phyloP scores from a whole-genome alignment of 2,329 filamentous ascomycete genomes.

The Ramularia collo-cygni region DNA sequence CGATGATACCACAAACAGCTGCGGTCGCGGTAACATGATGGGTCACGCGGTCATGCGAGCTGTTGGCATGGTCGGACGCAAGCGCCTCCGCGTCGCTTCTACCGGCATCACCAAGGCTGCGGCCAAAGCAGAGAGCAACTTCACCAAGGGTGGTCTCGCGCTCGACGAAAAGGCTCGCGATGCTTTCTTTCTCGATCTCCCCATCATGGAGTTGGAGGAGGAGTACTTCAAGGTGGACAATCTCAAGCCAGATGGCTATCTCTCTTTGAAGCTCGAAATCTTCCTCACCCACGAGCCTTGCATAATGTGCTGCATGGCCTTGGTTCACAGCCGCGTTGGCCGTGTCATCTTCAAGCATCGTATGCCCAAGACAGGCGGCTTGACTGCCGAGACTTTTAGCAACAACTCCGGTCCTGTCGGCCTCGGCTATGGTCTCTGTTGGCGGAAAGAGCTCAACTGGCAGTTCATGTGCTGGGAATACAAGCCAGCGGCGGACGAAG shows the following conservation, averaged over 20 bases:
- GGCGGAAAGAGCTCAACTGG: constrained; percentile 74
- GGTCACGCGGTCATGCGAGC: constrained; percentile 71
- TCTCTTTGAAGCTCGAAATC: constrained; percentile 88
- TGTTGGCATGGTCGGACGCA: constrained; percentile 71
- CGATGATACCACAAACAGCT: constrained; percentile 12
- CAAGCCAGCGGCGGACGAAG: constrained; percentile 18
- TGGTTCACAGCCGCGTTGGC: constrained; percentile 87
- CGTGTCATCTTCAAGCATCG: constrained; percentile 72
- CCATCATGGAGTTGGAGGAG: constrained; percentile 61
- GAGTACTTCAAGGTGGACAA: constrained; percentile 58
- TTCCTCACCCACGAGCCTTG: constrained; percentile 96
- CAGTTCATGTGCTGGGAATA: constrained; percentile 75
- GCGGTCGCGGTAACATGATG: constrained; percentile 61
- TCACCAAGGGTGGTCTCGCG: constrained; percentile 28
- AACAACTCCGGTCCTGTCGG: constrained; percentile 30
- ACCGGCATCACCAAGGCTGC: constrained; percentile 23
- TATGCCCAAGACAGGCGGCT: constrained; percentile 73
- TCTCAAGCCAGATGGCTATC: constrained; percentile 69
- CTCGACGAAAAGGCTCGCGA: constrained; percentile 29
- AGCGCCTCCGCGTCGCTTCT: constrained; percentile 37
- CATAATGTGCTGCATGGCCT: constrained; percentile 93
- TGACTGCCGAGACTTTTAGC: constrained; percentile 60
- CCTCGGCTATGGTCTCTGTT: constrained; percentile 55
- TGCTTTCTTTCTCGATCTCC: constrained; percentile 61
- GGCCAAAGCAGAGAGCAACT: constrained; percentile 27